These are phyloP conservation scores for Gilbertella persicaria DNA, from an alignment of 371 early-diverging fungal genomes.

Conservation along the genomic window DNA sequence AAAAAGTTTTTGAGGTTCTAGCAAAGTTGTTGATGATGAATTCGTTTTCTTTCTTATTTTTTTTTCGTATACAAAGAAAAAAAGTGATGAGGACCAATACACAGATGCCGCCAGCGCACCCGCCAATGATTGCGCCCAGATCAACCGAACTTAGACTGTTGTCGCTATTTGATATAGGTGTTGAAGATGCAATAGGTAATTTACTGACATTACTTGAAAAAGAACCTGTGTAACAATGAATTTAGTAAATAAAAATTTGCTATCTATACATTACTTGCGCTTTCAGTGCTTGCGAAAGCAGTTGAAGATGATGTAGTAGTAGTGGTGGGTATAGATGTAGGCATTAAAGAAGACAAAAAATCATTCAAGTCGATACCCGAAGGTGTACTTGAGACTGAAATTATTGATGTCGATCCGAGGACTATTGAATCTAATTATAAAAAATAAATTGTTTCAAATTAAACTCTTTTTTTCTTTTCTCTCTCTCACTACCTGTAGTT, in stretches of 20 bases:
- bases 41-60: background rate
- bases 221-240: background rate
- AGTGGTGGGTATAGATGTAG: background rate
- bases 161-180: background rate
- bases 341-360: too few species aligned
- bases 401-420: conserved; percentile 3
- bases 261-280: too few species aligned
- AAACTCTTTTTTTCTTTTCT: background rate
- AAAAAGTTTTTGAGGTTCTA: background rate
- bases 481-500: too few species aligned
- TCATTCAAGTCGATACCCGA: conserved; percentile 1
- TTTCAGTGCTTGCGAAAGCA: too few species aligned
- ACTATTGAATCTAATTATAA: conserved; percentile 4
- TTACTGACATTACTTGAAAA: background rate
- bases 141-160: background rate
- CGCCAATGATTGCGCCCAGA: conserved; percentile 12
- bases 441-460: background rate
- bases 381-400: background rate
- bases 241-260: too few species aligned
- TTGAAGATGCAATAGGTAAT: background rate
- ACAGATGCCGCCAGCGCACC: conserved; percentile 5
- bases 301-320: background rate
- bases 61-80: background rate
- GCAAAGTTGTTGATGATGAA: background rate
- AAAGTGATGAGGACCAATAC: background rate